A percentile compares a stretch with the other conserved stretches of the same genome.
These are phyloP conservation scores for Aspergillus vadensis DNA, from an alignment of 2,329 filamentous ascomycete species.

Conservation along the genomic window DNA sequence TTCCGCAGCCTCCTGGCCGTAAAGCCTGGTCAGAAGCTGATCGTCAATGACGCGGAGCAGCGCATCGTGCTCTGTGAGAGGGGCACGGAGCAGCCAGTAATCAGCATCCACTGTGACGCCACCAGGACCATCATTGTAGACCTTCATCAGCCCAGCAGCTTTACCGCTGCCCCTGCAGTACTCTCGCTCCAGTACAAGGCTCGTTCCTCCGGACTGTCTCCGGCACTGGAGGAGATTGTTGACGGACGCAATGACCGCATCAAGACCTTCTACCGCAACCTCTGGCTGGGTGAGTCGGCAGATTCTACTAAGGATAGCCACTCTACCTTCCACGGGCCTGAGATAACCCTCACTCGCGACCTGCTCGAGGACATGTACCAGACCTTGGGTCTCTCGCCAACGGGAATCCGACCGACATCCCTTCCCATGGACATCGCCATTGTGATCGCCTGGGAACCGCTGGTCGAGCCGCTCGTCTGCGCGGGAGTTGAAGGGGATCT, in stretches of 20 bases:
- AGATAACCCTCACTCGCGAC: neutral
- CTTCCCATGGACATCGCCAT: slow-evolving; percentile 8
- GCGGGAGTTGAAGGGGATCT: neutral
- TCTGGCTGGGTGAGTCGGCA: neutral
- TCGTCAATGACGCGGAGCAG: neutral
- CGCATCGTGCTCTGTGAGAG: neutral
- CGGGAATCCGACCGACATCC: neutral
- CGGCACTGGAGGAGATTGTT: neutral
- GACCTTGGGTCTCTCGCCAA: neutral
- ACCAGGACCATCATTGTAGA: neutral
- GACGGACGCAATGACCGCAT: slow-evolving; percentile 3
- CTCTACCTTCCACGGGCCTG: neutral
- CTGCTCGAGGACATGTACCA: neutral
- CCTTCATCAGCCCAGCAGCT: neutral
- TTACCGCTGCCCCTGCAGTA: neutral
- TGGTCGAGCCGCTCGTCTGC: slow-evolving; percentile 1
- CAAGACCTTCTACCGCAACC: slow-evolving; percentile 1
- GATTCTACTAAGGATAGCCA: neutral
- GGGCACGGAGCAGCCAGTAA: neutral
- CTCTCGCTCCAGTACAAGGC: neutral
- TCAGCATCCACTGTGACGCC: neutral
- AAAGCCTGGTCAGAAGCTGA: neutral
- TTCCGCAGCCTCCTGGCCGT: neutral
- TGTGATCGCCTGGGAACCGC: slow-evolving; percentile 8
- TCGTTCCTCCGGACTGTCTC: neutral